Conservation (phyloP, 371 early-diverging fungal species). For the Massospora cicadina region DNA sequence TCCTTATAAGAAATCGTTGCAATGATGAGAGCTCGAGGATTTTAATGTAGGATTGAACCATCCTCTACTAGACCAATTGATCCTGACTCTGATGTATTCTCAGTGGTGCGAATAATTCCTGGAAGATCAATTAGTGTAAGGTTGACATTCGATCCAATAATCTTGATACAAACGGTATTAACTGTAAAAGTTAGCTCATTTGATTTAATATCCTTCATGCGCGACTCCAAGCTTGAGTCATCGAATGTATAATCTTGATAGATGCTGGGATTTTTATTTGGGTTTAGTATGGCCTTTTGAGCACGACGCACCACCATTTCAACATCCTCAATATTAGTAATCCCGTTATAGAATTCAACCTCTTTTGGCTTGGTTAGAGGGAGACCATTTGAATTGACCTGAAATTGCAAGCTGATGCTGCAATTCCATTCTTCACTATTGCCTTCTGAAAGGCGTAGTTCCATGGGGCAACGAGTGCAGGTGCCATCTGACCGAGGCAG, state of each 20-base stretch:
- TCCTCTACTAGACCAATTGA: slow-evolving; percentile 22
- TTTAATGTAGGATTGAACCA: slow-evolving; percentile 19
- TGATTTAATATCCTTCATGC: slow-evolving; percentile 6
- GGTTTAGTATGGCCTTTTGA: slow-evolving; percentile 28
- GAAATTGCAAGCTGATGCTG: slow-evolving; percentile 21
- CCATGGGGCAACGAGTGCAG: slow-evolving; percentile 26
- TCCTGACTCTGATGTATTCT: slow-evolving; percentile 16
- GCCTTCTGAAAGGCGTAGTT: slow-evolving; percentile 18
- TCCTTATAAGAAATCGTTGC: slow-evolving; percentile 29
- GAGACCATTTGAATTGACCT: slow-evolving; percentile 16
- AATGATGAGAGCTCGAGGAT: slow-evolving; percentile 24
- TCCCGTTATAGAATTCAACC: slow-evolving; percentile 15
- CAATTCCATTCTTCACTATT: slow-evolving; percentile 17
- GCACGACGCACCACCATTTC: slow-evolving; percentile 21
- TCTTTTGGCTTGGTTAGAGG: slow-evolving; percentile 15
- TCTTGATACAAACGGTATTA: slow-evolving; percentile 26
- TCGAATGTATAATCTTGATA: slow-evolving; percentile 13
- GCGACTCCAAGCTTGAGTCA: slow-evolving; percentile 13
- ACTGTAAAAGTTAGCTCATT: slow-evolving; percentile 23
- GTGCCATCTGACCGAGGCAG: slow-evolving; percentile 20
- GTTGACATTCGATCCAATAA: slow-evolving; percentile 21
- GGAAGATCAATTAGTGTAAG: slow-evolving; percentile 29
- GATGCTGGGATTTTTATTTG: slow-evolving; percentile 14
- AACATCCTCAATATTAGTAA: slow-evolving; percentile 14
- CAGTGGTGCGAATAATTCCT: slow-evolving; percentile 27